Conservation (phyloP, 345 rosid species). For the Salix udensis region DNA sequence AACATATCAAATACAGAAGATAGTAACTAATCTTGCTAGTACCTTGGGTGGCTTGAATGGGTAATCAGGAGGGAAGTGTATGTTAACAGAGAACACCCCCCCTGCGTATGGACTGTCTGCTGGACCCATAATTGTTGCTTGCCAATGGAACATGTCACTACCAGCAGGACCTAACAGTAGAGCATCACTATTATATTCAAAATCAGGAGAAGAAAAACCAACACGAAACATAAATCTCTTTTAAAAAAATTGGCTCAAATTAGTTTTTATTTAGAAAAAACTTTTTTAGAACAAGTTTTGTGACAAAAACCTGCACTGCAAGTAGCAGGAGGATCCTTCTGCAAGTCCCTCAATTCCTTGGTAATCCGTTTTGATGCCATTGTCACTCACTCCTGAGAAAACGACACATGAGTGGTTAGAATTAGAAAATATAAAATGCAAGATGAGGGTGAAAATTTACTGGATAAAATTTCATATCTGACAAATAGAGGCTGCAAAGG, state of each 20-base stretch:
- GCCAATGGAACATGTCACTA: slow-evolving; percentile 17
- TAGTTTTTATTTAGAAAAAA: background rate
- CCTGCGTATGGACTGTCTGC: slow-evolving; percentile 19
- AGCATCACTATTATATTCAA: too few relatives aligned
- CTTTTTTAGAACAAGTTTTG: background rate
- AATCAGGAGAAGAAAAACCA: too few relatives aligned
- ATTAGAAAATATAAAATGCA: background rate
- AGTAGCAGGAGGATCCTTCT: slow-evolving; percentile 17
- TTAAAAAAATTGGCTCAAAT: too few relatives aligned
- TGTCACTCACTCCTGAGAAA: background rate
- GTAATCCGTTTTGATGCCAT: slow-evolving; percentile 21
- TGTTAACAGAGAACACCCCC: slow-evolving; percentile 2
- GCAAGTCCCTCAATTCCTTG: slow-evolving; percentile 19
- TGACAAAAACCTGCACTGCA: slow-evolving; percentile 23
- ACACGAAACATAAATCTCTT: too few relatives aligned
- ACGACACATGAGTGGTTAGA: too few relatives aligned
- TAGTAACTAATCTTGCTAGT: background rate
- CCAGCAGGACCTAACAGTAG: slow-evolving; percentile 9
- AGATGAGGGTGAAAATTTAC: too few relatives aligned
- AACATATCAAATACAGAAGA: too few relatives aligned
- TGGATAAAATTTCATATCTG: too few relatives aligned
- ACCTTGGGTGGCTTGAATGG: slow-evolving; percentile 24
- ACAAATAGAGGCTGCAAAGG: too few relatives aligned
- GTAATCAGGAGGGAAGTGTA: slow-evolving; percentile 18
- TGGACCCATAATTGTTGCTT: slow-evolving; percentile 14